Evolutionary conservation across 2,329 filamentous ascomycete genomes (phyloP), one percentile per base, ranked within the genome.

Genomic region (Dactylellina cionopaga): DNA sequence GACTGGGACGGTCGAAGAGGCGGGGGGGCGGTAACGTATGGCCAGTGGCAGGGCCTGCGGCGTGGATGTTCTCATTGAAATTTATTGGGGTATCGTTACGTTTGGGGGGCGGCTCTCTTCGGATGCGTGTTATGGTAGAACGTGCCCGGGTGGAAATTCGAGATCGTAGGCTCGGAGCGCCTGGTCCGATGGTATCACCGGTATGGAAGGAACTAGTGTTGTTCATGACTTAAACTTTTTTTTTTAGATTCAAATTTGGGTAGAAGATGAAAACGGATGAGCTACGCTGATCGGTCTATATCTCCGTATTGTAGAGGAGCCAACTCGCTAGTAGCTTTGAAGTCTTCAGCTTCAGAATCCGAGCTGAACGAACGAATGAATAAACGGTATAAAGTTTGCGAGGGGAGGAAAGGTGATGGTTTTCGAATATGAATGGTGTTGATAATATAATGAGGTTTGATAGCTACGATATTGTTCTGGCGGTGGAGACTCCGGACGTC

Each of bases 31-130:
- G n/a, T n/a, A n/a, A n/a, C n/a, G n/a, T n/a, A n/a, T n/a, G n/a
- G n/a, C n/a, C n/a, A 3, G 27, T 3, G 11, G 49, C n/a, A 5
- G 9, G 3, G 13, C 7, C 10, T 10, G 22, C 19, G 3, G 29
- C 3, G 6, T 44, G 10, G 10, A 62, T 46, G 15, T 9, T 25
- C 24, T 72, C 68, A 6, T 37, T 65, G 29, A 65, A 65, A 27
- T 72, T 72, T 6, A 72, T 29, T 4, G 68, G 68, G 5, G 68
- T 72, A 39, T 72, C 68, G 52, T 59, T 72, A 4, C 68, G 68
- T 60, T 72, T 65, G 2, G 68, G 68, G 9, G 68, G 68, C 7
- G 68, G 68, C 5, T 72, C 68, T 60, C 54, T 52, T 5, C 58
- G 43, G 11, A 71, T 55, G 13, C 68, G 59, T 7, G 46, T 47